A percentile compares a stretch with the other conserved stretches of the same genome.
These are phyloP conservation scores for Poronia punctata DNA, from an alignment of 495 filamentous ascomycete genomes.

Conservation along the genomic window DNA sequence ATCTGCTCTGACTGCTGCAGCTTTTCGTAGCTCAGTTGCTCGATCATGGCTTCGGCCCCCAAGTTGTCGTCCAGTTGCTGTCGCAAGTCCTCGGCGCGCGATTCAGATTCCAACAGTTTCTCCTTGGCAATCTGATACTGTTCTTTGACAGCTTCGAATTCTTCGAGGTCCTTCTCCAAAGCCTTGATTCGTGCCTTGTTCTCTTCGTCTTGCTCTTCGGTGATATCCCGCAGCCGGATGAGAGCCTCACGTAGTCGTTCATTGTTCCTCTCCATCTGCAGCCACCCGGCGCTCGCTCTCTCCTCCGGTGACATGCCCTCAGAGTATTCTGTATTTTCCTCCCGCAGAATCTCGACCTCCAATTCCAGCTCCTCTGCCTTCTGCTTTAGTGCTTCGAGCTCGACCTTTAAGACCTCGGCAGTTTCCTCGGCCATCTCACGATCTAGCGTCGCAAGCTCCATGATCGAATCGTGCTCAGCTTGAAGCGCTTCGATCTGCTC, in stretches of 20 bases:
- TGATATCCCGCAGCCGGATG: conserved; percentile 75
- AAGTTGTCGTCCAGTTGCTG: conserved; percentile 86
- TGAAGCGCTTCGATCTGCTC: conserved; percentile 65
- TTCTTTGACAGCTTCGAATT: conserved; percentile 62
- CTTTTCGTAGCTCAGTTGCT: conserved; percentile 81
- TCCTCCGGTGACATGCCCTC: conserved; percentile 86
- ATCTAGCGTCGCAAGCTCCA: conserved; percentile 87
- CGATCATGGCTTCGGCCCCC: conserved; percentile 86
- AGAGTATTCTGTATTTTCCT: conserved; percentile 77
- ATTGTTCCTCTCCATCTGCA: conserved; percentile 86
- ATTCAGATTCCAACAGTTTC: conserved; percentile 63
- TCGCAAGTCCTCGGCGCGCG: conserved; percentile 75
- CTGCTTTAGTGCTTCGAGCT: conserved; percentile 68
- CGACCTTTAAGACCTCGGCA: conserved; percentile 69
- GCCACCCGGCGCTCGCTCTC: conserved; percentile 73
- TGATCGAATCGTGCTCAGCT: conserved; percentile 71
- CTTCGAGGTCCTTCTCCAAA: conserved; percentile 70
- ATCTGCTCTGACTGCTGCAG: conserved; percentile 73
- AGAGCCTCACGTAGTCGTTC: conserved; percentile 84
- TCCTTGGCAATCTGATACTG: conserved; percentile 64
- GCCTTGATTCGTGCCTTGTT: conserved; percentile 68
- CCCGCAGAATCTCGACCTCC: conserved; percentile 77
- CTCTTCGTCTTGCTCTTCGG: conserved; percentile 77
- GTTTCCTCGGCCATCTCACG: conserved; percentile 95
- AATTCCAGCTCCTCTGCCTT: conserved; percentile 78